Evolutionary conservation across 2,329 filamentous ascomycete species (phyloP), one percentile per base, ranked within the genome.

Genomic region (Cercospora brassicicola): DNA sequence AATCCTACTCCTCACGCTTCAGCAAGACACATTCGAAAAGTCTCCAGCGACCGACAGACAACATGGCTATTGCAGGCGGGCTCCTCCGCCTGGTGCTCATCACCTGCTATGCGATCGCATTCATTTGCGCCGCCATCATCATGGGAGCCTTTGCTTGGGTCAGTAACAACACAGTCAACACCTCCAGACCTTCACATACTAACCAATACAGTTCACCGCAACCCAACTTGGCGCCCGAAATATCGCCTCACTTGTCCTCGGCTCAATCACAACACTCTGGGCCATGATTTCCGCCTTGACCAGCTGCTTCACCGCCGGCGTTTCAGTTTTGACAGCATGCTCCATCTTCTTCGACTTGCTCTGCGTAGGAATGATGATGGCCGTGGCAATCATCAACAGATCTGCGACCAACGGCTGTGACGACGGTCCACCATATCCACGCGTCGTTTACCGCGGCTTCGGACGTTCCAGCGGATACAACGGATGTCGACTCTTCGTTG

Each of bases 131-230:
- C 10, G 18, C 62, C 1, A 48, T 62, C 23, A 69, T 69, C 62
- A 69, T 66, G 23, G 67, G 61, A 18, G 65, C 53, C 0, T 69
- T 69, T 18, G 65, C 57, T n/a, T 69, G 65, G 61, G 65, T 67
- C 0, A 18, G 55, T 36, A 5, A 30, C 55, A 20, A 26, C 30
- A n/a, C 23, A 53, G 1, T 2, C 10, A n/a, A 28, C 11, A 7
- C 2, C 13, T 28, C 2, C 20, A 13, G 8, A n/a, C 23, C 11
- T 26, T n/a, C 48, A 3, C 48, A n/a, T 10, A n/a, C 30, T 55
- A 6, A 45, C n/a, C 5, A 31, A 2, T 15, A 51, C 26, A 48
- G 36, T 62, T 51, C 42, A 51, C 20, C n/a, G 23, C 28, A 62
- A 62, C 39, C 8, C 26, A 53, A 18, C n/a, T 59, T 5, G 55